Conservation (phyloP, 805 yeast species). For the Kuraishia piskuri region DNA sequence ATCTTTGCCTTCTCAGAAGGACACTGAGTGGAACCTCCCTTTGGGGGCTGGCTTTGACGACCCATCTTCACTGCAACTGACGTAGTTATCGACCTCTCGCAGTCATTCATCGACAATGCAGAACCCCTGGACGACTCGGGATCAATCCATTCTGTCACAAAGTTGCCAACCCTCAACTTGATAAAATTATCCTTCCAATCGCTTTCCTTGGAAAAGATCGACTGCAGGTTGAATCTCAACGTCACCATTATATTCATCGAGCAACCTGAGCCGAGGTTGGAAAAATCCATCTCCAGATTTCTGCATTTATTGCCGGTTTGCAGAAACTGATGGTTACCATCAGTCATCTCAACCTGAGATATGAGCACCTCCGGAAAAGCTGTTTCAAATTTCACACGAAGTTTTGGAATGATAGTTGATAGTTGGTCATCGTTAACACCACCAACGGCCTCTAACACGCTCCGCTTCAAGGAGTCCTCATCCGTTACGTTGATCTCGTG, state of each 20-base stretch:
- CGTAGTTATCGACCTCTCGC: background rate
- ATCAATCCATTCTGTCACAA: background rate
- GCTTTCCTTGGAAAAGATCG: background rate
- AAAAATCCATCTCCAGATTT: background rate
- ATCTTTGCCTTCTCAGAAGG: background rate
- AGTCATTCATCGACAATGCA: background rate
- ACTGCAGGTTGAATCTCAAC: background rate
- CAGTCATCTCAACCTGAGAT: background rate
- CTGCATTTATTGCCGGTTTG: background rate
- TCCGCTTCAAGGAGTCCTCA: background rate
- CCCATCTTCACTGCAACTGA: background rate
- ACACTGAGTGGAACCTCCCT: background rate
- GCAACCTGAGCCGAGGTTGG: background rate
- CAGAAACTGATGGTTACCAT: background rate
- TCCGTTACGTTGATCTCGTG: background rate
- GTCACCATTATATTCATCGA: background rate
- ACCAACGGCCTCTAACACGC: background rate
- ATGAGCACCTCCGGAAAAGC: background rate
- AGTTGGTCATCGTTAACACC: background rate
- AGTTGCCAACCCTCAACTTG: background rate
- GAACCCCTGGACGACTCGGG: background rate
- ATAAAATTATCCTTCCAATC: background rate
- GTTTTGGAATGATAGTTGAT: background rate
- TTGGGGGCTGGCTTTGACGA: background rate
- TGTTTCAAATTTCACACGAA: background rate